Conservation (phyloP, 306 rosid genomes). For the Elaeagnus macrophylla region DNA sequence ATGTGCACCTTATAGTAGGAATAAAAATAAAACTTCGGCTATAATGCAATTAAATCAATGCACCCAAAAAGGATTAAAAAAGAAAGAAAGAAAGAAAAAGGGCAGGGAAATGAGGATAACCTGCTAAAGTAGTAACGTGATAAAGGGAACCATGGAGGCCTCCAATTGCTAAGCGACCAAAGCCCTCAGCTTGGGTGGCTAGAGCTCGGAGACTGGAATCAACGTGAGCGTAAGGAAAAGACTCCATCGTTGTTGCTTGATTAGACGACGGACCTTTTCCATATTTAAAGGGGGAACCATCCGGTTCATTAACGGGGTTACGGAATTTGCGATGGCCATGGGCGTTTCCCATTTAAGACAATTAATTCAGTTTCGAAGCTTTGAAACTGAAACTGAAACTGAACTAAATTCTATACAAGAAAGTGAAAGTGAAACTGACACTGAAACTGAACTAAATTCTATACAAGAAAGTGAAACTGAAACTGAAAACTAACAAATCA, state of each 20-base stretch:
- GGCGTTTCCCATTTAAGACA: conserved; percentile 55
- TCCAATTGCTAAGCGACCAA: conserved; percentile 73
- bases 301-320: conserved; percentile 20
- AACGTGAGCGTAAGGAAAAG: conserved; percentile 56
- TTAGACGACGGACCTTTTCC: neutral
- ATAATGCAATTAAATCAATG: no score
- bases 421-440: conserved; percentile 5
- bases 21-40: no score
- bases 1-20: no score
- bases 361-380: conserved; percentile 3
- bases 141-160: conserved; percentile 73
- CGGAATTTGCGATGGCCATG: conserved; percentile 33
- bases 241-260: conserved; percentile 8
- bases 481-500: neutral
- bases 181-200: conserved; percentile 79
- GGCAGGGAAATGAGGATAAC: conserved; percentile 17
- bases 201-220: conserved; percentile 65
- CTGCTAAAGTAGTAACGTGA: conserved; percentile 66
- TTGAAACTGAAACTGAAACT: neutral
- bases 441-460: neutral
- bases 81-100: neutral
- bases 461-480: no score
- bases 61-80: no score
- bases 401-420: no score
- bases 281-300: conserved; percentile 26